phyloP scores from a whole-genome alignment of 805 yeast species.

The Metschnikowia cerradonensis region DNA sequence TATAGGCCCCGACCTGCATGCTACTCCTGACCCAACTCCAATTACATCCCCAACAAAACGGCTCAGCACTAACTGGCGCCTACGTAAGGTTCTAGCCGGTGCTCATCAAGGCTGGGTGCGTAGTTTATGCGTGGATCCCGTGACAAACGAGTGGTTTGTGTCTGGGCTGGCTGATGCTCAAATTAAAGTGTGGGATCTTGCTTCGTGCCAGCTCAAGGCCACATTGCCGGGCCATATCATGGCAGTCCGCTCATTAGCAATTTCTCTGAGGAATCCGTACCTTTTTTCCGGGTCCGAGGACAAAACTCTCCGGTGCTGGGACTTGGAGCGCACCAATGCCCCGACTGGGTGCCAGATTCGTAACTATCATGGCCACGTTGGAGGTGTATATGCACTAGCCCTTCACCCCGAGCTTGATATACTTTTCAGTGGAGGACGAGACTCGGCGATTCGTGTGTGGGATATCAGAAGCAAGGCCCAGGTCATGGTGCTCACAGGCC shows the following conservation, averaged over 20 bases:
- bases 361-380: conserved; percentile 90
- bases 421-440: conserved; percentile 84
- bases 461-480: conserved; percentile 79
- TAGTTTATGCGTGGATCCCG: conserved; percentile 74
- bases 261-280: conserved; percentile 78
- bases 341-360: conserved; percentile 51
- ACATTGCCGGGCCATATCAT: conserved; percentile 88
- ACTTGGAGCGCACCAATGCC: conserved; percentile 77
- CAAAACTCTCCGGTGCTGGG: conserved; percentile 93
- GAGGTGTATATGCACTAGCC: conserved; percentile 80
- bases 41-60: background rate
- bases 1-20: background rate
- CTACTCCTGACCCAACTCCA: background rate
- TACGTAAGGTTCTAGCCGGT: conserved; percentile 62
- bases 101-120: conserved; percentile 96
- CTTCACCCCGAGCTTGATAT: conserved; percentile 85
- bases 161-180: conserved; percentile 89
- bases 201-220: conserved; percentile 60
- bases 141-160: conserved; percentile 81
- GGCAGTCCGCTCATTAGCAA: conserved; percentile 75
- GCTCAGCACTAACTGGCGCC: conserved; percentile 48
- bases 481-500: conserved; percentile 78
- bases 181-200: conserved; percentile 88
- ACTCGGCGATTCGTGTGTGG: conserved; percentile 85
- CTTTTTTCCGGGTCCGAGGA: conserved; percentile 92